Evolutionary conservation across 257 asterid genomes (phyloP).

Genomic region (Dorcoceras hygrometricum): DNA sequence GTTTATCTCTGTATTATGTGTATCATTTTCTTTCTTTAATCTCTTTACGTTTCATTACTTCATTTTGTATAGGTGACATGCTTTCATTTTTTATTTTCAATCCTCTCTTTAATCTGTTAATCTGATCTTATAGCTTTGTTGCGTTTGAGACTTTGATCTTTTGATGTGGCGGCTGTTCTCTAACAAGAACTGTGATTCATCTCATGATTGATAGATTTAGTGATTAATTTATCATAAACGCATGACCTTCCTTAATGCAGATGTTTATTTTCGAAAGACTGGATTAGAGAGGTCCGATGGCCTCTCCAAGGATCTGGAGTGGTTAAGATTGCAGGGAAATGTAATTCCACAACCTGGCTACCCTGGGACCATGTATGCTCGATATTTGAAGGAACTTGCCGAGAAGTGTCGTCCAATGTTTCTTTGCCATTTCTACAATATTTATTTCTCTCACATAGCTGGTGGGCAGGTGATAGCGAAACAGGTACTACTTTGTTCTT

Average conservation of each 20-base stretch:
- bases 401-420: conserved; percentile 72
- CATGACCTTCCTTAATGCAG: conserved; percentile 34
- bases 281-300: conserved; percentile 73
- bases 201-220: background rate
- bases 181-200: background rate
- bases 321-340: conserved; percentile 63
- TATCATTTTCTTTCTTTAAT: background rate
- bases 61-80: background rate
- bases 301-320: conserved; percentile 57
- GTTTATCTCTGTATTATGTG: background rate
- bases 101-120: background rate
- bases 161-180: background rate
- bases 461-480: conserved; percentile 87
- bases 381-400: conserved; percentile 71
- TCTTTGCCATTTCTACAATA: conserved; percentile 82
- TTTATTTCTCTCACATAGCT: conserved; percentile 83
- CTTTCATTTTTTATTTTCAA: background rate
- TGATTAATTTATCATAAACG: conserved; percentile 3
- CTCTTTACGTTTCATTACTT: background rate
- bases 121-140: background rate
- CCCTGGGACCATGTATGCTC: conserved; percentile 62
- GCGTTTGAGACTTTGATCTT: background rate
- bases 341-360: conserved; percentile 70
- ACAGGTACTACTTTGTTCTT: conserved; percentile 49
- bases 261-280: conserved; percentile 89